phyloP scores from a whole-genome alignment of 768 basidiomycete species.

The Boletus sp. region DNA sequence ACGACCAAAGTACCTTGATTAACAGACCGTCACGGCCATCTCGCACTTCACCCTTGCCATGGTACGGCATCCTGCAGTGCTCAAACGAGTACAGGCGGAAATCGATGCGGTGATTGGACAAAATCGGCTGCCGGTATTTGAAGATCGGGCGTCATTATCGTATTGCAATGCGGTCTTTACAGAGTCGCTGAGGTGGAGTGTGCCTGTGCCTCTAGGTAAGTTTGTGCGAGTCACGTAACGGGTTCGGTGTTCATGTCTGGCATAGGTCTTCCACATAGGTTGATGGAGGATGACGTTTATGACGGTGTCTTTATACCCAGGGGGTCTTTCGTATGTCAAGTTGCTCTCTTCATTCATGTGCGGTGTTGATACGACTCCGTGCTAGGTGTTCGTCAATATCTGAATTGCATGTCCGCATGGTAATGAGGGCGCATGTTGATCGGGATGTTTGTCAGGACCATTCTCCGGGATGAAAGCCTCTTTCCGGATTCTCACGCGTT shows the following conservation, averaged over 20 bases:
- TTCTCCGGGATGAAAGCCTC: constrained; percentile 20
- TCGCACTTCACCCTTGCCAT: constrained; percentile 67
- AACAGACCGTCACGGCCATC: too few species aligned
- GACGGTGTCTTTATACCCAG: too few species aligned
- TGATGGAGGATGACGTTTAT: too few species aligned
- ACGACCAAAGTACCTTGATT: too few species aligned
- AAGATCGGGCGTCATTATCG: constrained; percentile 24
- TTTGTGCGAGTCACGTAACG: too few species aligned
- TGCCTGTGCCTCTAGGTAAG: constrained; percentile 39
- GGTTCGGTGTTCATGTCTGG: too few species aligned
- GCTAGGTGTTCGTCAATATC: constrained; percentile 56
- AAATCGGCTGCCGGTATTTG: too few species aligned
- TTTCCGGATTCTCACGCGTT: constrained; percentile 28
- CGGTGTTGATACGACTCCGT: constrained; percentile 2
- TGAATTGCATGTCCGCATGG: constrained; percentile 35
- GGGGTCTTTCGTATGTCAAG: constrained; percentile 50
- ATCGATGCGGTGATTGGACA: too few species aligned
- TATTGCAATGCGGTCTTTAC: constrained; percentile 52
- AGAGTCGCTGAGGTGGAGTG: constrained; percentile 58
- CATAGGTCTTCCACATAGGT: too few species aligned
- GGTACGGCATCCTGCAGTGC: constrained; percentile 43
- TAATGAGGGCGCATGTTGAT: too few species aligned
- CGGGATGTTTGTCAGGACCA: constrained; percentile 32
- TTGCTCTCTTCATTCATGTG: background rate
- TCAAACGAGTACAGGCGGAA: too few species aligned